Evolutionary conservation across 495 filamentous ascomycete genomes (phyloP), one percentile per base, ranked within the genome.

Genomic region (Thozetella sp.): DNA sequence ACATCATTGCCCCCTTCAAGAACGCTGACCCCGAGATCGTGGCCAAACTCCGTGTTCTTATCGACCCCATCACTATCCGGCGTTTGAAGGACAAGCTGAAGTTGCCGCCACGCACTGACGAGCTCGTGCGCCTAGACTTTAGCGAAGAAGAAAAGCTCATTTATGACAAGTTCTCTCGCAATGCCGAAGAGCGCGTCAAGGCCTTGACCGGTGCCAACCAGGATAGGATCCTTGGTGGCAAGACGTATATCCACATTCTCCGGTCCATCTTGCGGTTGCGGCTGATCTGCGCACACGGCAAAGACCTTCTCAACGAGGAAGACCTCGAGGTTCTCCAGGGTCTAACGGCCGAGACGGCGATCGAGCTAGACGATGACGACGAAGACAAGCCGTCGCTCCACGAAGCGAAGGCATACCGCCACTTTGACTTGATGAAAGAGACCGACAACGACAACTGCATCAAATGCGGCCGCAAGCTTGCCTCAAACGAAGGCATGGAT

Each of bases 41-140:
- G 4, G 83, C 90, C 15, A 95, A 92, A 67, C 80, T 99, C 34
- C 91, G 93, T 17, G 81, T 97, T n/a, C 82, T 99, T 20, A 92
- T 99, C 17, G 91, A 97, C 66, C 94, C 90, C 40, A 88, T 99
- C 57, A 97, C 95, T 0, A 76, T 99, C 22, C 88, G 95, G n/a
- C 90, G 95, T 23, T 77, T 93, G 48, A 99, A 99, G 73, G 92
- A 97, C 69, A 90, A 86, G 68, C 93, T 97, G 56, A 80, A 94
- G 64, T 80, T 97, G 3, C 93, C 93, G 2, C 74, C 81, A 22
- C 86, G 93, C 1, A 77, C 78, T 1, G 94, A 97, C 62, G 74
- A 88, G 53, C 83, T 93, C 11, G 77, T 93, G 20, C 75, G 73
- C 77, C 64, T 95, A 72, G 55, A 86, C 70, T 75, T 88, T 57